Conservation (phyloP, 179 eudicot genomes). For the Silene coronaria region DNA sequence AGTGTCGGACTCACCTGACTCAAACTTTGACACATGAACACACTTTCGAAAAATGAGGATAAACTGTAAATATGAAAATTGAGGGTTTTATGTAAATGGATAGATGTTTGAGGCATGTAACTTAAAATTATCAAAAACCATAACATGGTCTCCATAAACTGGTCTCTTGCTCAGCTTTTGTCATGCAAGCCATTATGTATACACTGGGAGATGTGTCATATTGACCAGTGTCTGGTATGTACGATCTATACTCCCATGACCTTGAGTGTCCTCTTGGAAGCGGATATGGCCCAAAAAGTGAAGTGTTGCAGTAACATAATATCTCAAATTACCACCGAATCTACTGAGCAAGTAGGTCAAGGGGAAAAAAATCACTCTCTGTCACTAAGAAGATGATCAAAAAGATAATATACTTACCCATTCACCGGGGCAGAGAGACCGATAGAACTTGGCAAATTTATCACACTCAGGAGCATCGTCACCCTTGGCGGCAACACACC, state of each 20-base stretch:
- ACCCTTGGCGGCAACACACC: conserved; percentile 69
- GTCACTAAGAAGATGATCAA: neutral
- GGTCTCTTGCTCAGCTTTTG: neutral
- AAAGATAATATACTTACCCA: conserved; percentile 42
- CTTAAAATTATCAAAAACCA: too few species aligned
- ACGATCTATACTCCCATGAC: too few species aligned
- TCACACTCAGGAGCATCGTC: conserved; percentile 74
- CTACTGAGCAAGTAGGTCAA: neutral
- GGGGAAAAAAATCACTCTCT: neutral
- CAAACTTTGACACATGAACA: too few species aligned
- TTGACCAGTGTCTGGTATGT: neutral
- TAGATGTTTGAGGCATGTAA: too few species aligned
- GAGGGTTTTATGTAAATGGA: too few species aligned
- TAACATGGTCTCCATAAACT: neutral
- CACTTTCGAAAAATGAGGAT: too few species aligned
- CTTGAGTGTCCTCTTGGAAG: too few species aligned
- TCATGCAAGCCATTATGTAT: neutral
- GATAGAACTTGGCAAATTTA: conserved; percentile 65
- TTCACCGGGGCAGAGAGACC: conserved; percentile 81
- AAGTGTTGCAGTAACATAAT: neutral
- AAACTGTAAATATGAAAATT: too few species aligned
- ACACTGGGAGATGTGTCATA: neutral
- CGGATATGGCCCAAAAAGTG: too few species aligned
- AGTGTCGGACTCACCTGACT: too few species aligned
- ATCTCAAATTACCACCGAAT: neutral